These are phyloP conservation scores for Aspergillus sp. DNA, from an alignment of 2,329 filamentous ascomycete species.

Conservation along the genomic window DNA sequence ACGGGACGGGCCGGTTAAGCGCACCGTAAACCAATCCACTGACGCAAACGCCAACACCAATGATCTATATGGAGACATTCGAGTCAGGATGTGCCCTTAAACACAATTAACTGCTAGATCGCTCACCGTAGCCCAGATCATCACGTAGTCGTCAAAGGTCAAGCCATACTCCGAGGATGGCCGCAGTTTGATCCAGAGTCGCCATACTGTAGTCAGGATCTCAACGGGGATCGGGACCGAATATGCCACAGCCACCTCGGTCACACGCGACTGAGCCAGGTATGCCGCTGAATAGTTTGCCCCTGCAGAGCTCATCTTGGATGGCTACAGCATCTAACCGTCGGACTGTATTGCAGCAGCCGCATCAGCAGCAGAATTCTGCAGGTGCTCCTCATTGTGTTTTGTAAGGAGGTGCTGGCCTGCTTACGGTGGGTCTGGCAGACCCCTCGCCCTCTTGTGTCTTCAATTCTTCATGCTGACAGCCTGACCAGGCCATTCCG, in stretches of 20 bases:
- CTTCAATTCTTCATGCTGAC: background rate
- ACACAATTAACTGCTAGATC: background rate
- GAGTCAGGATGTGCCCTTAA: background rate
- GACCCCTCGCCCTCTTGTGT: too few species aligned
- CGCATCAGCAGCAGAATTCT: too few species aligned
- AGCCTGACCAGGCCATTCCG: background rate
- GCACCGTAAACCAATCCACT: constrained; percentile 20
- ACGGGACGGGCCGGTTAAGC: background rate
- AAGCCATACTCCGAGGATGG: constrained; percentile 5
- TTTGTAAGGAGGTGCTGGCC: background rate
- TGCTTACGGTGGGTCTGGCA: background rate
- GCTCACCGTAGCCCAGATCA: constrained; percentile 19
- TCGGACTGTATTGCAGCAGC: too few species aligned
- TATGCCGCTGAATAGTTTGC: constrained; percentile 3
- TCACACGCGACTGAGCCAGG: constrained; percentile 14
- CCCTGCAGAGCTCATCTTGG: background rate
- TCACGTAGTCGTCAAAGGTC: constrained; percentile 18
- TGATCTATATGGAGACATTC: constrained; percentile 1
- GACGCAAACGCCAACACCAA: constrained; percentile 12
- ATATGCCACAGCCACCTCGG: constrained; percentile 14
- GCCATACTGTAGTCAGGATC: constrained; percentile 15
- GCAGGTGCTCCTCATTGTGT: background rate
- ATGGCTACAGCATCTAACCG: background rate
- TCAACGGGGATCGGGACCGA: constrained; percentile 18
- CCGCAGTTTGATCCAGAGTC: constrained; percentile 16